A percentile compares a stretch with the other conserved stretches of the same genome.
Conservation (phyloP, 306 rosid genomes). For the Gleditsia sinensis region DNA sequence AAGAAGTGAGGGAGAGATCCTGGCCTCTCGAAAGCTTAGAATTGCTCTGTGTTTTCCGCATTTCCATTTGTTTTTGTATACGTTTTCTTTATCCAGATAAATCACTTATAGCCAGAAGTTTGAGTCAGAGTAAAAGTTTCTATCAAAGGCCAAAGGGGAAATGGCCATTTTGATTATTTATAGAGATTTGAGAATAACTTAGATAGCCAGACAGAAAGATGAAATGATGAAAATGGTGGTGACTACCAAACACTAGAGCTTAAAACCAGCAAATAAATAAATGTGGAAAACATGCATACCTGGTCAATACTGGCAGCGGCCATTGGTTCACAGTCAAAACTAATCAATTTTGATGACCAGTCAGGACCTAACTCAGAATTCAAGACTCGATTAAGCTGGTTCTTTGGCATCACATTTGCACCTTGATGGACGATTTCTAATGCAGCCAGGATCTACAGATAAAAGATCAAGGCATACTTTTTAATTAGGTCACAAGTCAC, state of each 20-base stretch:
- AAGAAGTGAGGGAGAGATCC: too few species aligned
- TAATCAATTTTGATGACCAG: slow-evolving; percentile 74
- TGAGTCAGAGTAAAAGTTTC: too few species aligned
- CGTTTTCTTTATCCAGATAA: too few species aligned
- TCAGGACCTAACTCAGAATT: slow-evolving; percentile 78
- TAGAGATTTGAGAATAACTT: slow-evolving; percentile 6
- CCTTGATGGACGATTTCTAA: slow-evolving; percentile 96
- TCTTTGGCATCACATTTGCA: slow-evolving; percentile 94
- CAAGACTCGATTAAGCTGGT: slow-evolving; percentile 86
- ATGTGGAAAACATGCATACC: slow-evolving; percentile 48
- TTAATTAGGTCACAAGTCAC: slow-evolving; percentile 14
- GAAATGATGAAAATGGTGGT: slow-evolving; percentile 16
- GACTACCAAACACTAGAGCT: background rate
- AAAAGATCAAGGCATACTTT: slow-evolving; percentile 27
- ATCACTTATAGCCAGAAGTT: too few species aligned
- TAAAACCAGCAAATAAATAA: slow-evolving; percentile 12
- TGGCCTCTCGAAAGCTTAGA: too few species aligned
- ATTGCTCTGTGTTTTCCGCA: too few species aligned
- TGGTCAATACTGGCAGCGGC: slow-evolving; percentile 99
- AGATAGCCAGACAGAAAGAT: background rate
- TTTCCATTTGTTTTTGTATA: too few species aligned
- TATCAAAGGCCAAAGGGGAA: background rate
- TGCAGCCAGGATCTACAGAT: slow-evolving; percentile 83
- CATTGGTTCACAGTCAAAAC: slow-evolving; percentile 89
- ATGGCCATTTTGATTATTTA: background rate